Evolutionary conservation across 331 rosid species (phyloP).

Genomic region (Telfairia occidentalis): DNA sequence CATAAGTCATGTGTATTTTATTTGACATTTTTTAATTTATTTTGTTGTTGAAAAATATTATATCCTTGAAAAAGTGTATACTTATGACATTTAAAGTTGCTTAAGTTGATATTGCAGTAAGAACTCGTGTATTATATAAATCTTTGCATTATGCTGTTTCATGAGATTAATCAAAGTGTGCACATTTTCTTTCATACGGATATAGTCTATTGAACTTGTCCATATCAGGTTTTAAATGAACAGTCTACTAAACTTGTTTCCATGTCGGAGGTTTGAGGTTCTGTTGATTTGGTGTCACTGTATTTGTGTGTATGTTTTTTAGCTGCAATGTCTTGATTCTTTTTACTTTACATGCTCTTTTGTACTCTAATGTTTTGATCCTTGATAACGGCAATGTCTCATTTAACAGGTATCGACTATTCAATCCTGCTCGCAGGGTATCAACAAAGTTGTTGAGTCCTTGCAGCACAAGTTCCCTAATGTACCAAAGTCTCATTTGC

Average conservation of each 20-base stretch:
- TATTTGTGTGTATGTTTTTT: neutral
- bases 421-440: constrained; percentile 65
- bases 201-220: neutral
- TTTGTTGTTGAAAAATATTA: neutral
- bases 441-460: constrained; percentile 49
- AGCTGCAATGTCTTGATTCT: neutral
- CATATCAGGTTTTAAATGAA: neutral
- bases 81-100: neutral
- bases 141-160: too few species aligned
- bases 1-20: neutral
- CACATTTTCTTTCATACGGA: neutral
- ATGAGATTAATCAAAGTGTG: neutral
- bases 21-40: neutral
- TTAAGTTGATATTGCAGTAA: too few species aligned
- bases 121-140: neutral
- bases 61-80: neutral
- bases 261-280: neutral
- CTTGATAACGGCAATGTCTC: constrained; percentile 4
- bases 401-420: constrained; percentile 61
- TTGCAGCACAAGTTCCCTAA: constrained; percentile 71
- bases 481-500: constrained; percentile 51
- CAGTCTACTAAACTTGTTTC: neutral
- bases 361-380: constrained; percentile 12
- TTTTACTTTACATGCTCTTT: constrained; percentile 1
- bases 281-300: neutral